These are phyloP conservation scores for Kandelia obovata DNA, from an alignment of 345 rosid genomes.

Conservation along the genomic window DNA sequence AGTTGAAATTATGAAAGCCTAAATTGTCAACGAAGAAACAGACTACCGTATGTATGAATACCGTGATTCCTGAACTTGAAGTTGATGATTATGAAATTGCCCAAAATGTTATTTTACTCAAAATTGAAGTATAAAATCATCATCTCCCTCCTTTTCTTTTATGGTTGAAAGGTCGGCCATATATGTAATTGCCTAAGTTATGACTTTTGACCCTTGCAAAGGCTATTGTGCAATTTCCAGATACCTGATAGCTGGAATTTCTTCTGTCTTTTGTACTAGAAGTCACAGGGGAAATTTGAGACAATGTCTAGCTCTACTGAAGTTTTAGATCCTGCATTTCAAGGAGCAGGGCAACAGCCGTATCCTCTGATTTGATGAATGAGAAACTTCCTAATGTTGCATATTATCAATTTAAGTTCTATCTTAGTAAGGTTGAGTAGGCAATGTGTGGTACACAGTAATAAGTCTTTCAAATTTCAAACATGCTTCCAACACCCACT, in stretches of 20 bases:
- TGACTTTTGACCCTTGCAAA: constrained; percentile 17
- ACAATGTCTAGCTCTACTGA: constrained; percentile 77
- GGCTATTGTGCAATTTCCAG: constrained; percentile 15
- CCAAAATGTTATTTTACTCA: not conserved
- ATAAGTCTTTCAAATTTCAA: not conserved
- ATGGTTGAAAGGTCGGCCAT: too few relatives aligned
- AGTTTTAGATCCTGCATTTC: constrained; percentile 88
- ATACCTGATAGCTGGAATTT: constrained; percentile 13
- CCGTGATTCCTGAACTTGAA: not conserved
- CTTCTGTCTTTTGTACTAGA: constrained; percentile 1
- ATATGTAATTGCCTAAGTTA: not conserved
- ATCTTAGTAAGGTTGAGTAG: too few relatives aligned
- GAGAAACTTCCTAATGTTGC: constrained; percentile 10
- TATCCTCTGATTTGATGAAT: constrained; percentile 50
- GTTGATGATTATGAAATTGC: too few relatives aligned
- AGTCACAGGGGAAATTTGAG: constrained; percentile 17
- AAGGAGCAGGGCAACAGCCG: constrained; percentile 89
- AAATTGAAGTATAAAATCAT: not conserved
- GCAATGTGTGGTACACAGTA: not conserved
- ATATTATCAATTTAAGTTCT: not conserved
- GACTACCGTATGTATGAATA: too few relatives aligned
- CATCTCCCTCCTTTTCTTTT: too few relatives aligned
- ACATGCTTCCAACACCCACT: constrained; percentile 15
- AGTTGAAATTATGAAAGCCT: too few relatives aligned
- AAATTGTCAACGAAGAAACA: too few relatives aligned